phyloP scores from a whole-genome alignment of 176 grass and related monocot genomes.

The Oryza meyeriana region DNA sequence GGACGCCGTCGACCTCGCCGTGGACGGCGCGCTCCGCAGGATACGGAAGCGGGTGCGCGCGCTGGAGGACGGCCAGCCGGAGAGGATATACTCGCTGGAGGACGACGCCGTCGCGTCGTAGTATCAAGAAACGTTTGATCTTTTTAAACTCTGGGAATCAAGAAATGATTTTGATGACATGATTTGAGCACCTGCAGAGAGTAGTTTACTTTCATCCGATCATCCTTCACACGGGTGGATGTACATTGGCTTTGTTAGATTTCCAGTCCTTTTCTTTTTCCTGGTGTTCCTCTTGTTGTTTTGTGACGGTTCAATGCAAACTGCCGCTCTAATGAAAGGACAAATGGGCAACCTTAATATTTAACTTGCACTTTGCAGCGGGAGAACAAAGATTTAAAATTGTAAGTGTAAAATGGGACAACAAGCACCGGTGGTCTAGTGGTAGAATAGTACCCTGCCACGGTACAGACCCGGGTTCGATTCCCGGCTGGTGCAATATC shows the following conservation, averaged over 20 bases:
- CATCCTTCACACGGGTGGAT: background rate
- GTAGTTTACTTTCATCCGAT: background rate
- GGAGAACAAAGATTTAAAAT: too few relatives aligned
- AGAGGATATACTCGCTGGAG: constrained; percentile 50
- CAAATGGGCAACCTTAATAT: background rate
- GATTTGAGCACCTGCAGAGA: background rate
- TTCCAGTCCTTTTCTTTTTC: background rate
- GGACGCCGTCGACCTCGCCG: constrained; percentile 68
- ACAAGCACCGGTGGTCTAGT: constrained; percentile 62
- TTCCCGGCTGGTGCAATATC: constrained; percentile 48
- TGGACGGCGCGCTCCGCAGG: constrained; percentile 65
- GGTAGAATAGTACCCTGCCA: constrained; percentile 86
- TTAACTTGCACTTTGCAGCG: too few relatives aligned
- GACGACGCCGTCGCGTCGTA: constrained; percentile 41
- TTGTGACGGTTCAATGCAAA: background rate
- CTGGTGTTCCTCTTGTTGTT: background rate
- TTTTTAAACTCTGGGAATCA: background rate
- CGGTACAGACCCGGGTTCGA: constrained; percentile 68
- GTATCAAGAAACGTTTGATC: background rate
- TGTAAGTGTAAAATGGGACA: fast-evolving
- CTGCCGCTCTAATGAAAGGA: background rate
- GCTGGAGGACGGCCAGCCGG: constrained; percentile 40
- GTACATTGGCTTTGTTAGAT: background rate
- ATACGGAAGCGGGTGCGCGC: constrained; percentile 47
- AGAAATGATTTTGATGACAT: background rate